Conservation (phyloP, 2,329 filamentous ascomycete genomes). For the Aspergillus viridinutans region DNA sequence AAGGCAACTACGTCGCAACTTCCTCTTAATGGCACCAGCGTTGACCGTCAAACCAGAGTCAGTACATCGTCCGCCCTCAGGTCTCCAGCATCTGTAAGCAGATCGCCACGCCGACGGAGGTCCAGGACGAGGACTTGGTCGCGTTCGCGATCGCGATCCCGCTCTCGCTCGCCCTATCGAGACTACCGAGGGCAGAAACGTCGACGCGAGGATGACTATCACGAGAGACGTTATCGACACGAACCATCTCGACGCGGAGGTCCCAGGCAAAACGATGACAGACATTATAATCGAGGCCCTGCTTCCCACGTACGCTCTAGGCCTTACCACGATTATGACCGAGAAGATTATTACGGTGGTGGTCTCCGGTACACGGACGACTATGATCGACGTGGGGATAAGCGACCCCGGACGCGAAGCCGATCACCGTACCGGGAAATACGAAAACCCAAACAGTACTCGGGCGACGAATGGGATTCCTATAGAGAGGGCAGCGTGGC, state of each 20-base stretch:
- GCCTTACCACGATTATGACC: conserved; percentile 51
- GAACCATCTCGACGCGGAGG: conserved; percentile 27
- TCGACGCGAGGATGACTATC: conserved; percentile 37
- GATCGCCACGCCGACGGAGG: conserved; percentile 60
- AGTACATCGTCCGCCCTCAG: conserved; percentile 48
- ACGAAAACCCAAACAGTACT: conserved; percentile 36
- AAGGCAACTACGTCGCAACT: conserved; percentile 85
- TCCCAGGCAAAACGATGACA: conserved; percentile 35
- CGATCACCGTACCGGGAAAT: conserved; percentile 43
- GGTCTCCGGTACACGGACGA: conserved; percentile 50
- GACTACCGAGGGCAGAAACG: conserved; percentile 40
- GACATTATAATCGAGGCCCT: conserved; percentile 35
- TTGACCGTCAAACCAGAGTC: conserved; percentile 90
- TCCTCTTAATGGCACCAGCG: conserved; percentile 70
- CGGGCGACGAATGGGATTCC: conserved; percentile 30
- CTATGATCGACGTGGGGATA: conserved; percentile 46
- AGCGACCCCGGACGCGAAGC: conserved; percentile 54
- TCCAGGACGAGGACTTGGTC: conserved; percentile 34
- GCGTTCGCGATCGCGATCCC: conserved; percentile 31
- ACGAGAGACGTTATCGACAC: conserved; percentile 30
- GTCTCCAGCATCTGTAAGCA: conserved; percentile 46
- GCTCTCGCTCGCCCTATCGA: conserved; percentile 42
- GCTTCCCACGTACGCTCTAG: conserved; percentile 34
- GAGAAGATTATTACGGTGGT: conserved; percentile 39
- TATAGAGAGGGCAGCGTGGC: conserved; percentile 23